A percentile compares a stretch with the other conserved stretches of the same genome.
Conservation (phyloP, 1,284 basidiomycete species). For the Papiliotrema laurentii region DNA sequence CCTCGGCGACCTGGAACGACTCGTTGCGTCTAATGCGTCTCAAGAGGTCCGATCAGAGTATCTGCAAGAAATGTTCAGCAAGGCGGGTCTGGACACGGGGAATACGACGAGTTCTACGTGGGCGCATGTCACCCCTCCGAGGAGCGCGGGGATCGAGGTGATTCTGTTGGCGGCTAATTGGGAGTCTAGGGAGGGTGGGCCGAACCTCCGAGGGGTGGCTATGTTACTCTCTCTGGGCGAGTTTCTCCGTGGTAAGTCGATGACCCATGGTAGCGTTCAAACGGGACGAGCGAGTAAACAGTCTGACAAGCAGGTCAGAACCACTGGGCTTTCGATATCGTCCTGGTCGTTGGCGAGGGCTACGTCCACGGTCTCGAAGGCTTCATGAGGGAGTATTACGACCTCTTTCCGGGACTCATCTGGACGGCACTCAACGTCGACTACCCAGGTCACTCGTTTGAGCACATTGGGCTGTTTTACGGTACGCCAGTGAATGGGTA, state of each 20-base stretch:
- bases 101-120: conserved; percentile 58
- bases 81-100: conserved; percentile 19
- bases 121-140: conserved; percentile 72
- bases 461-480: conserved; percentile 84
- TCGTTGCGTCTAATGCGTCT: conserved; percentile 63
- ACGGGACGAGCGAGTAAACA: no score
- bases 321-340: conserved; percentile 88
- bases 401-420: conserved; percentile 68
- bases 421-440: conserved; percentile 96
- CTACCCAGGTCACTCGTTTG: conserved; percentile 95
- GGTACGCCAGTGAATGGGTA: conserved; percentile 53
- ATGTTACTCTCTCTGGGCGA: conserved; percentile 74
- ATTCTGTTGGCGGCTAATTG: conserved; percentile 86
- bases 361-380: conserved; percentile 88
- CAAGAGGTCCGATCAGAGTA: conserved; percentile 58
- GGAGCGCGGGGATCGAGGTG: conserved; percentile 83
- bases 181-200: conserved; percentile 56
- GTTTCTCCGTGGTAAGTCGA: conserved; percentile 68
- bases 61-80: conserved; percentile 16
- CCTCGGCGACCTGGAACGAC: conserved; percentile 61
- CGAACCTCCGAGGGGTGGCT: conserved; percentile 81
- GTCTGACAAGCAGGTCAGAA: conserved; percentile 61
- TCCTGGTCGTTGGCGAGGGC: conserved; percentile 85
- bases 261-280: background rate
- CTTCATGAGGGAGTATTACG: conserved; percentile 82